Percentiles rank a stretch among this genome's conserved stretches.
phyloP scores from a whole-genome alignment of 192 early-diverging fungal genomes.

The Obelidium mucronatum region DNA sequence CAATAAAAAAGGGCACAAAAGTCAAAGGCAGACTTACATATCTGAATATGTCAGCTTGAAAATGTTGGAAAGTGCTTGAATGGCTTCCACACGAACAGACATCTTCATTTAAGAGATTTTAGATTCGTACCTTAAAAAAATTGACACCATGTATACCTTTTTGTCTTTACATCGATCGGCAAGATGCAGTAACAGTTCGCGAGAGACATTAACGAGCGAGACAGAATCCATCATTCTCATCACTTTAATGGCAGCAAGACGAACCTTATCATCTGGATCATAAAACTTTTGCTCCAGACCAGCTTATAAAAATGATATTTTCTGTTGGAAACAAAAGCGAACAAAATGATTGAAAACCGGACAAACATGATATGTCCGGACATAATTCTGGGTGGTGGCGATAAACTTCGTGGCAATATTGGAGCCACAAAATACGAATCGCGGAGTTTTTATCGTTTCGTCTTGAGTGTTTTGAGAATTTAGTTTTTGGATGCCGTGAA shows the following conservation, averaged over 20 bases:
- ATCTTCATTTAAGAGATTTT: slow-evolving; percentile 34
- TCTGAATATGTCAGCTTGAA: slow-evolving; percentile 77
- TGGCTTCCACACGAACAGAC: slow-evolving; percentile 77
- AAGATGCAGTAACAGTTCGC: slow-evolving; percentile 64
- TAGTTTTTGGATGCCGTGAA: slow-evolving; percentile 76
- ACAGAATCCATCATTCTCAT: slow-evolving; percentile 69
- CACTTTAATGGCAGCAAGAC: slow-evolving; percentile 72
- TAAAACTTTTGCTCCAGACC: slow-evolving; percentile 71
- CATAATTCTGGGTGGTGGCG: slow-evolving; percentile 75
- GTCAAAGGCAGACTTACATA: slow-evolving; percentile 56
- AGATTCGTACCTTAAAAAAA: background rate
- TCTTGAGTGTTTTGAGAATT: slow-evolving; percentile 52
- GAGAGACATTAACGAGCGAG: slow-evolving; percentile 56
- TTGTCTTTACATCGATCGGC: slow-evolving; percentile 90
- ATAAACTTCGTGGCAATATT: slow-evolving; percentile 67
- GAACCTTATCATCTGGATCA: slow-evolving; percentile 95
- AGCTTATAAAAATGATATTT: slow-evolving; percentile 45
- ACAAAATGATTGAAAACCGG: background rate
- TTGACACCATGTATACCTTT: slow-evolving; percentile 54
- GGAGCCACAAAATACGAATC: slow-evolving; percentile 80
- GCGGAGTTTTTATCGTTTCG: slow-evolving; percentile 75
- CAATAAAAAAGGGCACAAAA: background rate
- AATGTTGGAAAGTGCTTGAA: slow-evolving; percentile 71
- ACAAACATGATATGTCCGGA: slow-evolving; percentile 72
- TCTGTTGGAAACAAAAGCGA: background rate